Base-by-base conservation (phyloP, 225 moss, liverwort and hornwort species). In the Asterella californica region DNA sequence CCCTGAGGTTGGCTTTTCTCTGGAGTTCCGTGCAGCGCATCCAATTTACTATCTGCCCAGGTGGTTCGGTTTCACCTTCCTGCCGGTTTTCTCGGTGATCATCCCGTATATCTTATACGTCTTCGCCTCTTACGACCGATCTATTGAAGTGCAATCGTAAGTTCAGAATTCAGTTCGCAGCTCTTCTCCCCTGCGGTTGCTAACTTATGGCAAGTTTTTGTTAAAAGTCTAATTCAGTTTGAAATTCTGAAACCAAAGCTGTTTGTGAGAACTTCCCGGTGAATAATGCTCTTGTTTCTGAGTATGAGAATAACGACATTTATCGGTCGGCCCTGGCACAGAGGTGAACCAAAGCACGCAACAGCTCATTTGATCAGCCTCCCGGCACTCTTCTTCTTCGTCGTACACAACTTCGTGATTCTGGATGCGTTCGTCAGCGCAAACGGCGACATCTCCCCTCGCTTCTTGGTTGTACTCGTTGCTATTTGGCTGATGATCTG, bases 401-500 rank as follows among this genome's bases (percentile, higher is more conserved):
- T 79, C 21, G 54, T 85, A 17, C 46, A 85, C 48, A 85, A 82
- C 74, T 82, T 82, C n/a, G 87, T 91, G 0, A 1, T 93, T 15
- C 71, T 93, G 18, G 89, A 88, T 42, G 88, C 83, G 10, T 83
- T 84, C 0, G 19, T 70, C 46, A 55, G 25, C 27, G 27, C 32
- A 0, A 50, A 38, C 42, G 88, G 90, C 82, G 50, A 37, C 30
- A 89, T 93, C 76, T 83, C 85, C 2, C 88, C 91, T 6, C 90
- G 93, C 63, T 82, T 75, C 15, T 88, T 93, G 34, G 93, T 90
- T 73, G 85, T 87, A 61, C 88, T 62, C 78, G 69, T 93, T 0
- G 93, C 93, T 30, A 18, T 91, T 21, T 93, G 88, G 90, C 82
- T 89, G 53, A 89, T 93, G 78, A 79, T 93, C 86, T 93, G 91